phyloP scores from a whole-genome alignment of 2,329 filamentous ascomycete genomes.

The Gnomoniopsis smithogilvyi region DNA sequence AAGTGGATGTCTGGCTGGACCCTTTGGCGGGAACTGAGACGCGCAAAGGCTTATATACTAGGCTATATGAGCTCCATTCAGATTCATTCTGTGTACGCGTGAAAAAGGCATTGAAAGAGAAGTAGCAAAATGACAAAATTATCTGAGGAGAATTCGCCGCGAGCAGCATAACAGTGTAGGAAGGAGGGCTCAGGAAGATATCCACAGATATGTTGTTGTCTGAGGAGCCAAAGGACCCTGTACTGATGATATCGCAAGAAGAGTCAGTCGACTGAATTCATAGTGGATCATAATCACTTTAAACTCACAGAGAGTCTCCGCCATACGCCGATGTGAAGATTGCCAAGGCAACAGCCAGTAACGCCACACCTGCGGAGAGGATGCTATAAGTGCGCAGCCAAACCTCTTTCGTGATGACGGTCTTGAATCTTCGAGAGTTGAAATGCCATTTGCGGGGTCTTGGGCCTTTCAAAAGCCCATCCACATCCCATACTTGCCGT shows the following conservation, averaged over 20 bases:
- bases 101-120: slow-evolving; percentile 36
- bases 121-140: slow-evolving; percentile 37
- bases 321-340: neutral
- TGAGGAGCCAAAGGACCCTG: neutral
- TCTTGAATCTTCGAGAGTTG: neutral
- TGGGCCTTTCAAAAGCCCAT: neutral
- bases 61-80: slow-evolving; percentile 39
- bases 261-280: neutral
- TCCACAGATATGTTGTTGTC: neutral
- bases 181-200: neutral
- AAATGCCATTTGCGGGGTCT: neutral
- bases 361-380: neutral
- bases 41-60: slow-evolving; percentile 27
- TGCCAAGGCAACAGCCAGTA: neutral
- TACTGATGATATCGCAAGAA: neutral
- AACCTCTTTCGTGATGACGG: neutral
- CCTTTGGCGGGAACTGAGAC: slow-evolving; percentile 30
- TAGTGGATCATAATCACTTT: neutral
- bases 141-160: slow-evolving; percentile 37
- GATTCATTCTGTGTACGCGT: slow-evolving; percentile 38
- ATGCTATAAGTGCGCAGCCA: neutral
- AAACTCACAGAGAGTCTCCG: neutral
- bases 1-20: slow-evolving; percentile 31
- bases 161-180: neutral
- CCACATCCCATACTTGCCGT: neutral